Evolutionary conservation across 768 basidiomycete species (phyloP), one percentile per base, ranked within the genome.

Genomic region (Gelatoporia subvermispora): DNA sequence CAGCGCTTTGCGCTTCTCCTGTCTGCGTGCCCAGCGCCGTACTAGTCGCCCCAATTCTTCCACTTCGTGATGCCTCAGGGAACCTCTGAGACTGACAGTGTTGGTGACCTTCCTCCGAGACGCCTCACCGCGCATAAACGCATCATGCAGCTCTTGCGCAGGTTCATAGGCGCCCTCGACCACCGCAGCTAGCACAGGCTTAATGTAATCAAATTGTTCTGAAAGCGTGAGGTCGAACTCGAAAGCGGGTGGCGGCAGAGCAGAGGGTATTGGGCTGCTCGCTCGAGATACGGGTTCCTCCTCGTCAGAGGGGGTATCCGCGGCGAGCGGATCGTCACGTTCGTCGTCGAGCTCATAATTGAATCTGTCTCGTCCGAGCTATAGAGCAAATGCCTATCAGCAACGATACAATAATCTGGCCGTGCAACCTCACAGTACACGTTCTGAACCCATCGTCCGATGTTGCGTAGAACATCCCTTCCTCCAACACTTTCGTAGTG

Each of bases 121-220:
- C 3, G 66, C 62, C 0, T 81, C 84, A 10, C 85, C 84, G 46
- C 67, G 72, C 60, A 89, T 74, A 54, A 83, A 89, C 0, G 61
- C 62, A 5, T 68, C 66, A 52, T 87, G 81, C 20, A 71, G 71
- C 22, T 56, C 55, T 47, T 52, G 58, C 2, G 78, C 77, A 1
- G 88, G 88, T 1, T 47, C 51, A 59, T 85, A 89, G 25, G 60
- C 55, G 25, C 76, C 76, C 28, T 72, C 74, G 28, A 90, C 61
- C 25, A 88, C 75, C 1, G 80, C 82, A 21, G 58, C 64, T 37
- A 91, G 65, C 13, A 88, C 70, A 1, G 79, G 79, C 51, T 83
- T 87, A 22, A 77, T 71, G 56, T 86, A 87, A 10, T 68, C 73
- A 47, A 91, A 78, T 54, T 90, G 85, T 35, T 76, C 65, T 17